Evolutionary conservation across 108 stramenopile species (phyloP), one percentile per base, ranked within the genome.

Genomic region (Craspedostauros australis): DNA sequence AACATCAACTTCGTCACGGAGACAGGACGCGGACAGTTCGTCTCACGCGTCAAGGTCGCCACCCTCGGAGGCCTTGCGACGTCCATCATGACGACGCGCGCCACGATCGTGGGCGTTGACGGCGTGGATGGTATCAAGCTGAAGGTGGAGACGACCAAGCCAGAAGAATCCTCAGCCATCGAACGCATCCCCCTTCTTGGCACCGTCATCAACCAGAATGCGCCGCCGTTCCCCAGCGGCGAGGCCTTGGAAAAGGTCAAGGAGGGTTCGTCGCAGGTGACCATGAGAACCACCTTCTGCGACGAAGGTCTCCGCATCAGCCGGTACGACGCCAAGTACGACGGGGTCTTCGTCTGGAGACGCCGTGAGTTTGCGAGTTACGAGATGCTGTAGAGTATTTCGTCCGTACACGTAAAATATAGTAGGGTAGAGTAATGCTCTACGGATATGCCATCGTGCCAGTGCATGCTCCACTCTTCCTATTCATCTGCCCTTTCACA

Each of bases 81-180:
- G 6, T 86, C 84, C 25, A 84, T 86, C n/a, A 91, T 91, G 88
- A 91, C 88, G 7, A 91, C 88, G 4, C 55, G 83, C 2, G 63
- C 51, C 24, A 55, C 72, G 16, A 74, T 91, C 44, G 51, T 70
- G 24, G 64, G 78, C 27, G 40, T 51, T 0, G 66, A 77, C 15
- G 88, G 84, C 33, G 42, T 70, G 30, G 82, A 86, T 54, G 82
- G 78, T 0, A 36, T 91, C 4, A 47, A 68, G 4, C 18, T 91
- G 9, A 76, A 62, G 21, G 66, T 91, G 19, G 82, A 82, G 46
- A 76, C 77, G 2, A 91, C 88, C 19, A 86, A 91, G 40, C 88
- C 88, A 0, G 84, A 91, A 55, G 76, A 84, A 9, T 76, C 74
- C 20, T 82, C 88, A 21, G 57, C 79, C 15, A 24, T 91, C 16